Evolutionary conservation across 2,329 filamentous ascomycete genomes (phyloP).

Genomic region (Byssochlamys sp.): DNA sequence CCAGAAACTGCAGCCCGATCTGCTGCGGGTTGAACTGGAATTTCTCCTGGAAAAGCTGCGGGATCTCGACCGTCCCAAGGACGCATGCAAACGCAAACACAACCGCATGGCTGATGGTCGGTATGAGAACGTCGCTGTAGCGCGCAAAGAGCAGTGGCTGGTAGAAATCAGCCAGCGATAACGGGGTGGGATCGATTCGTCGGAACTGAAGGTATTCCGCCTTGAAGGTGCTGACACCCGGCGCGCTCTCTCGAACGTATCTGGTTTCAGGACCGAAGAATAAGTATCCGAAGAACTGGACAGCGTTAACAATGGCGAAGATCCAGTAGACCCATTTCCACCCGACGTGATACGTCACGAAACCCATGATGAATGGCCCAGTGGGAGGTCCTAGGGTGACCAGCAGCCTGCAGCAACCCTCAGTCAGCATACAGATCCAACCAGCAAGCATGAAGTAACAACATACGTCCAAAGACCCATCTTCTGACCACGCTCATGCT

Average conservation of each 20-base stretch:
- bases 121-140: slow-evolving; percentile 37
- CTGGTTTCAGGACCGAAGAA: slow-evolving; percentile 43
- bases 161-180: slow-evolving; percentile 38
- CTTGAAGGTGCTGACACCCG: slow-evolving; percentile 21
- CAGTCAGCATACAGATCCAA: neutral
- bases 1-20: slow-evolving; percentile 46
- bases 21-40: slow-evolving; percentile 47
- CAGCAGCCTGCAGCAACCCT: slow-evolving; percentile 19
- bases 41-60: slow-evolving; percentile 43
- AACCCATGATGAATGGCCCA: slow-evolving; percentile 22
- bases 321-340: slow-evolving; percentile 52
- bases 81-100: slow-evolving; percentile 44
- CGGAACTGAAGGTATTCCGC: slow-evolving; percentile 30
- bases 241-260: slow-evolving; percentile 33
- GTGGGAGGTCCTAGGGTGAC: slow-evolving; percentile 40
- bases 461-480: slow-evolving; percentile 46
- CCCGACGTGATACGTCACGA: slow-evolving; percentile 41
- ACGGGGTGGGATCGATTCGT: slow-evolving; percentile 39
- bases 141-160: slow-evolving; percentile 35
- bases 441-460: no score
- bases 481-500: slow-evolving; percentile 40
- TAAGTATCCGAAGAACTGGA: slow-evolving; percentile 43
- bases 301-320: slow-evolving; percentile 45
- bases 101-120: slow-evolving; percentile 42
- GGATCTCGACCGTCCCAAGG: slow-evolving; percentile 46